phyloP scores from a whole-genome alignment of 768 basidiomycete genomes.

The Boletus pseudo-olivaceus region DNA sequence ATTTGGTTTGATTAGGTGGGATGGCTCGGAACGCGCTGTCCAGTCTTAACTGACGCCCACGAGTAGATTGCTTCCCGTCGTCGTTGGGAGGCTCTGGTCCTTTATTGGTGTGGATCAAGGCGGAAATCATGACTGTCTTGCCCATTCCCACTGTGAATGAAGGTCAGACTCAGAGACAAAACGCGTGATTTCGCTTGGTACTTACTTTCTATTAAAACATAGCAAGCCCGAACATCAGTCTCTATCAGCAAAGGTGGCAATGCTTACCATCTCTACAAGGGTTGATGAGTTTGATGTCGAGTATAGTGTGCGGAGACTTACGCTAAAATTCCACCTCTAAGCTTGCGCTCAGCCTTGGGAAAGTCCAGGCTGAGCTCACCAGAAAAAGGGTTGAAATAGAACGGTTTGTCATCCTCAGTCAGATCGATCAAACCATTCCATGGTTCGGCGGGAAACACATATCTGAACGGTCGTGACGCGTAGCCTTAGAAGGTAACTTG shows the following conservation, averaged over 20 bases:
- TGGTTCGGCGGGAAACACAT: conserved; percentile 65
- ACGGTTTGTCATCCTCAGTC: conserved; percentile 71
- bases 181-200: conserved; percentile 1
- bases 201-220: conserved; percentile 47
- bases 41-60: conserved; percentile 56
- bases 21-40: conserved; percentile 59
- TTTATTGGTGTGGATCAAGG: conserved; percentile 79
- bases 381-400: conserved; percentile 90
- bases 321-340: conserved; percentile 88
- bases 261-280: conserved; percentile 34
- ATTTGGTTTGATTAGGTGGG: conserved; percentile 29
- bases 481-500: background rate
- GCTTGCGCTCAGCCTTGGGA: conserved; percentile 73
- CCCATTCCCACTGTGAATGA: conserved; percentile 81
- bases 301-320: conserved; percentile 38
- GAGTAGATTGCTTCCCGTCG: conserved; percentile 30
- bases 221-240: conserved; percentile 7
- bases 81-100: conserved; percentile 40
- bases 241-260: background rate
- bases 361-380: conserved; percentile 86
- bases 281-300: conserved; percentile 4
- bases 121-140: conserved; percentile 91
- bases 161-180: background rate
- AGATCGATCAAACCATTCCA: conserved; percentile 65
- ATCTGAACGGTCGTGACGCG: conserved; percentile 43